A percentile compares a stretch with the other conserved stretches of the same genome.
These are phyloP conservation scores for Ambrosia artemisiifolia DNA, from an alignment of 129 eudicot species.

Conservation along the genomic window DNA sequence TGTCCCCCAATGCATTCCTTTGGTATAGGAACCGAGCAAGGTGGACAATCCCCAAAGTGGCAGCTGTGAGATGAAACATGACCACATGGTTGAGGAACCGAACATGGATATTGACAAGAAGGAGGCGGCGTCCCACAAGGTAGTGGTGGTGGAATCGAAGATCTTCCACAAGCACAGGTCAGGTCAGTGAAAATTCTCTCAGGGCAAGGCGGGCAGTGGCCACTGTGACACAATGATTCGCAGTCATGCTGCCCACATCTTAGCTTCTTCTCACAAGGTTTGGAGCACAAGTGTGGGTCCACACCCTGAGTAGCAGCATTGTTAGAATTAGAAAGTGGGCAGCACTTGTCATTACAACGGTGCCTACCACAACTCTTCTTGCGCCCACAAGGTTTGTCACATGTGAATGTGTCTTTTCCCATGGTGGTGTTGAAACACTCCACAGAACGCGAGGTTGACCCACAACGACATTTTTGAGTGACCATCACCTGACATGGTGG, in stretches of 20 bases:
- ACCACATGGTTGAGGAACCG: constrained; percentile 89
- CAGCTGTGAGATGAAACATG: constrained; percentile 88
- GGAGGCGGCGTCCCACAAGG: constrained; percentile 96
- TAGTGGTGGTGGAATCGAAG: constrained; percentile 90
- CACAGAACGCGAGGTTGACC: constrained; percentile 66
- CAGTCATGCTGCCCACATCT: constrained; percentile 96
- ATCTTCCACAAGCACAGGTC: constrained; percentile 90
- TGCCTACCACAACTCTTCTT: constrained; percentile 86
- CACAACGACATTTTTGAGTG: constrained; percentile 80
- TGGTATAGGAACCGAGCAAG: constrained; percentile 78
- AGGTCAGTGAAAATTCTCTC: constrained; percentile 86
- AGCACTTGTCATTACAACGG: constrained; percentile 79
- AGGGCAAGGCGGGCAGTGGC: constrained; percentile 96
- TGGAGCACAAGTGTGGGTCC: constrained; percentile 89
- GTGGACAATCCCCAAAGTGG: constrained; percentile 97
- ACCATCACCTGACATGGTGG: constrained; percentile 71
- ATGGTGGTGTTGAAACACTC: constrained; percentile 65
- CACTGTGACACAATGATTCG: constrained; percentile 74
- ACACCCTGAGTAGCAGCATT: constrained; percentile 38
- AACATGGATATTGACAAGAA: constrained; percentile 84
- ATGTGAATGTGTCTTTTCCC: constrained; percentile 46
- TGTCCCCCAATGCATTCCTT: constrained; percentile 98
- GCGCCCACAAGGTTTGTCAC: constrained; percentile 90
- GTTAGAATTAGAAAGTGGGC: constrained; percentile 63
- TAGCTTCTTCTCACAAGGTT: constrained; percentile 86